phyloP scores from a whole-genome alignment of 2,329 filamentous ascomycete species.

The Talaromyces sp. region DNA sequence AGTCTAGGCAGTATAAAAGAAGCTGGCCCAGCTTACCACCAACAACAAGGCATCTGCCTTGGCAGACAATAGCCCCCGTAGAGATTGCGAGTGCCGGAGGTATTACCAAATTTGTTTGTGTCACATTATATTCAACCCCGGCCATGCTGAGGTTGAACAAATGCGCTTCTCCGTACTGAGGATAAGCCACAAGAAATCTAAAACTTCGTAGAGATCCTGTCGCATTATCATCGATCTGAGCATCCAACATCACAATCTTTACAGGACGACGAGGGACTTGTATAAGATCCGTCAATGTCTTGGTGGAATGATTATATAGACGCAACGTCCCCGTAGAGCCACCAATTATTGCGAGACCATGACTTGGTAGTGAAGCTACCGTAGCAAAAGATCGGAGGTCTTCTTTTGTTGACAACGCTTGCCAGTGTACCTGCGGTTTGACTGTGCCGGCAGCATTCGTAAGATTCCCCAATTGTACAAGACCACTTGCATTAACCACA shows the following conservation, averaged over 20 bases:
- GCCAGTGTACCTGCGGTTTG: conserved; percentile 27
- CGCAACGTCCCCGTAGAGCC: conserved; percentile 32
- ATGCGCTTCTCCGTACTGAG: conserved; percentile 27
- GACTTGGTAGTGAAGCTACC: conserved; percentile 29
- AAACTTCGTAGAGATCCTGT: conserved; percentile 18
- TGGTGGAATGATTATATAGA: conserved; percentile 34
- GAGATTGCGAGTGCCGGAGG: conserved; percentile 51
- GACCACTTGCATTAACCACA: conserved; percentile 28
- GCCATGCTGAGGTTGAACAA: conserved; percentile 26
- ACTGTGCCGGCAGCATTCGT: conserved; percentile 6
- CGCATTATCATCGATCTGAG: conserved; percentile 1
- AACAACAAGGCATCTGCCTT: conserved; percentile 42
- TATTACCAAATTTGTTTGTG: conserved; percentile 24
- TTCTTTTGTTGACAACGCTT: conserved; percentile 23
- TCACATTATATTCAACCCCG: conserved; percentile 27
- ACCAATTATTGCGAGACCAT: conserved; percentile 35
- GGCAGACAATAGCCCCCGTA: conserved; percentile 41
- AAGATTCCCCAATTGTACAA: conserved; percentile 31
- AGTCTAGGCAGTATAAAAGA: conserved; percentile 42
- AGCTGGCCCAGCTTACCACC: conserved; percentile 57
- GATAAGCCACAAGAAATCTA: conserved; percentile 29
- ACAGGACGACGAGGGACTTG: conserved; percentile 29
- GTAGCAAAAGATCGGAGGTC: conserved; percentile 31
- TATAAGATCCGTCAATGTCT: conserved; percentile 27
- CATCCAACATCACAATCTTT: conserved; percentile 27